These are phyloP conservation scores for Vittaforma corneae DNA, from an alignment of 371 early-diverging fungal genomes.

Conservation along the genomic window DNA sequence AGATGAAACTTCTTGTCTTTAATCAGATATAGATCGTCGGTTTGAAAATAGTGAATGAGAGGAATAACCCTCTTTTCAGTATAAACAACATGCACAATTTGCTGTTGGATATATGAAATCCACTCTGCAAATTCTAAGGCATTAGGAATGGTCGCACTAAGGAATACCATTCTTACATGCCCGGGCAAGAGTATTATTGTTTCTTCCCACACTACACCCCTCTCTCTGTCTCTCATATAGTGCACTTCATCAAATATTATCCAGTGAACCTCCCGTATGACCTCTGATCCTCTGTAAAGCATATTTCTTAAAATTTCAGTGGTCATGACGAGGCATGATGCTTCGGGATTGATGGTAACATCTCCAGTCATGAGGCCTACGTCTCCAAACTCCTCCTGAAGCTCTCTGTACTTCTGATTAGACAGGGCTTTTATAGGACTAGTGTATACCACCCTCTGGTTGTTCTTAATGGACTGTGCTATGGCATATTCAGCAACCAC, in stretches of 20 bases:
- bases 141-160: constrained; percentile 98
- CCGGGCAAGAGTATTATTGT: constrained; percentile 87
- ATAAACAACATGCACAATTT: constrained; percentile 94
- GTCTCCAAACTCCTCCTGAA: constrained; percentile 82
- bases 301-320: constrained; percentile 97
- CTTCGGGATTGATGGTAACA: constrained; percentile 89
- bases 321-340: constrained; percentile 96
- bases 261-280: constrained; percentile 95
- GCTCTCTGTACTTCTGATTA: constrained; percentile 97
- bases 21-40: constrained; percentile 36
- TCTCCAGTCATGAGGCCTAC: constrained; percentile 99
- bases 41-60: constrained; percentile 66
- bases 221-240: constrained; percentile 78
- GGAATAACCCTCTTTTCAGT: constrained; percentile 97
- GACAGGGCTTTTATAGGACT: constrained; percentile 95
- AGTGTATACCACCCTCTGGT: constrained; percentile 95
- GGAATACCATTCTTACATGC: constrained; percentile 72
- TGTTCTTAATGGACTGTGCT: constrained; percentile 74
- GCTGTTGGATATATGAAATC: constrained; percentile 84
- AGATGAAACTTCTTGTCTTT: constrained; percentile 69
- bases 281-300: constrained; percentile 92
- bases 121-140: constrained; percentile 98
- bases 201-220: constrained; percentile 99
- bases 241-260: constrained; percentile 99
- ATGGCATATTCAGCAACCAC: constrained; percentile 99